These are phyloP conservation scores for Suillus occidentalis DNA, from an alignment of 768 basidiomycete genomes.

Conservation along the genomic window DNA sequence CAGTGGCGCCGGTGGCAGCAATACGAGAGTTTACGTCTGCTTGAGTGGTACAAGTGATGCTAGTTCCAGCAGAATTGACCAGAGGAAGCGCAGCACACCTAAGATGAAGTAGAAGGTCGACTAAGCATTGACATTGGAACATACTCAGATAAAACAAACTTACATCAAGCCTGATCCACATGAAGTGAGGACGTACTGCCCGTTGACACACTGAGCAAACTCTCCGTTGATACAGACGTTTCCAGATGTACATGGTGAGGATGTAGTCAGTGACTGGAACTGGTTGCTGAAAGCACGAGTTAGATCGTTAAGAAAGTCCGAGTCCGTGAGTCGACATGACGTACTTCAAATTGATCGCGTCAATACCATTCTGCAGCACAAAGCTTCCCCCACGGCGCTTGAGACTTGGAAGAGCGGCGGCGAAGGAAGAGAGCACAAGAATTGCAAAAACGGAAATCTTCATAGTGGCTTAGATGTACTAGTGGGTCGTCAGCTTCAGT, in stretches of 20 bases:
- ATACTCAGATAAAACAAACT: constrained; percentile 5
- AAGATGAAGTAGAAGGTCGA: not conserved
- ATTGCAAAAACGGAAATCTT: constrained; percentile 40
- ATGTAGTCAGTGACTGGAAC: constrained; percentile 20
- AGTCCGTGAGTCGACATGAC: constrained; percentile 7
- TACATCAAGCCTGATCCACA: constrained; percentile 21
- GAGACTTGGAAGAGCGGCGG: constrained; percentile 37
- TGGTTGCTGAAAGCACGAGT: constrained; percentile 19
- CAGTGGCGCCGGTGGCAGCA: constrained; percentile 33
- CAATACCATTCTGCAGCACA: constrained; percentile 41
- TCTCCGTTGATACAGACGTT: constrained; percentile 48
- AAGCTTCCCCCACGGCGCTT: constrained; percentile 28
- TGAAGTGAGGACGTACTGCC: constrained; percentile 33
- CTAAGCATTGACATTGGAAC: not conserved
- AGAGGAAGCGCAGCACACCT: constrained; percentile 47
- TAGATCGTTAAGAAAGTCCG: constrained; percentile 3
- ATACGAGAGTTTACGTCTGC: constrained; percentile 49
- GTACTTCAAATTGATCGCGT: constrained; percentile 43
- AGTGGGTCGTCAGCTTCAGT: not conserved
- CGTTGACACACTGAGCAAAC: constrained; percentile 59
- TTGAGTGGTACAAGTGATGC: constrained; percentile 50
- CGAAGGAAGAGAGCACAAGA: constrained; percentile 26
- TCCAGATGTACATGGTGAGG: constrained; percentile 38
- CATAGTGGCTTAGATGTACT: constrained; percentile 31
- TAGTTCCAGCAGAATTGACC: constrained; percentile 49